These are phyloP conservation scores for Sphagnurus paluster DNA, from an alignment of 1,284 basidiomycete species.

Conservation along the genomic window DNA sequence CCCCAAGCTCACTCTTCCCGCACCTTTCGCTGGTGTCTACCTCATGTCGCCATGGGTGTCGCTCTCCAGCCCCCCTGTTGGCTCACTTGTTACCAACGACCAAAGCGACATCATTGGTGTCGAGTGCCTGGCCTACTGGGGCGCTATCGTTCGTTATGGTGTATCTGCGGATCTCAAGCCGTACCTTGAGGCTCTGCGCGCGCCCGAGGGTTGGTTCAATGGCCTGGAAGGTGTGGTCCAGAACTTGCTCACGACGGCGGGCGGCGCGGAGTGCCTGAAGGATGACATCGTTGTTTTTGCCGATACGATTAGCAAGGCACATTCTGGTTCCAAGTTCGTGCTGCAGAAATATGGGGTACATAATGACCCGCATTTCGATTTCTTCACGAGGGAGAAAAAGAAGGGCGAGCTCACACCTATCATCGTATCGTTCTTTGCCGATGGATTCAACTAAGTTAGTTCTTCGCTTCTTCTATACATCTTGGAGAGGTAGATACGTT, in stretches of 20 bases:
- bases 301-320: slow-evolving; percentile 14
- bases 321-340: slow-evolving; percentile 19
- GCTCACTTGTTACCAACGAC: slow-evolving; percentile 28
- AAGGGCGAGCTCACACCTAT: too few species aligned
- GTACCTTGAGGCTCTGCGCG: slow-evolving; percentile 33
- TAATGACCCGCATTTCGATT: slow-evolving; percentile 28
- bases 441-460: too few species aligned
- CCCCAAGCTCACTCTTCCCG: slow-evolving; percentile 22
- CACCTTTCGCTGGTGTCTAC: slow-evolving; percentile 31
- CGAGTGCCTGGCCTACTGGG: slow-evolving; percentile 22
- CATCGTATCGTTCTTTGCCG: too few species aligned
- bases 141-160: slow-evolving; percentile 22
- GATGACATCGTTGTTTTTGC: slow-evolving; percentile 22
- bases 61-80: slow-evolving; percentile 24
- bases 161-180: slow-evolving; percentile 27
- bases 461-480: too few species aligned
- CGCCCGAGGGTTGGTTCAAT: slow-evolving; percentile 35
- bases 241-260: slow-evolving; percentile 31
- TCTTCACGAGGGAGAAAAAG: slow-evolving; percentile 18
- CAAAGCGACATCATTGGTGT: slow-evolving; percentile 30
- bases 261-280: slow-evolving; percentile 24
- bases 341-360: slow-evolving; percentile 29
- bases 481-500: too few species aligned
- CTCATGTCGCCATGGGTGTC: slow-evolving; percentile 41
- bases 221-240: slow-evolving; percentile 30